Conservation (phyloP, 331 rosid genomes). For the Rosa hybrid region DNA sequence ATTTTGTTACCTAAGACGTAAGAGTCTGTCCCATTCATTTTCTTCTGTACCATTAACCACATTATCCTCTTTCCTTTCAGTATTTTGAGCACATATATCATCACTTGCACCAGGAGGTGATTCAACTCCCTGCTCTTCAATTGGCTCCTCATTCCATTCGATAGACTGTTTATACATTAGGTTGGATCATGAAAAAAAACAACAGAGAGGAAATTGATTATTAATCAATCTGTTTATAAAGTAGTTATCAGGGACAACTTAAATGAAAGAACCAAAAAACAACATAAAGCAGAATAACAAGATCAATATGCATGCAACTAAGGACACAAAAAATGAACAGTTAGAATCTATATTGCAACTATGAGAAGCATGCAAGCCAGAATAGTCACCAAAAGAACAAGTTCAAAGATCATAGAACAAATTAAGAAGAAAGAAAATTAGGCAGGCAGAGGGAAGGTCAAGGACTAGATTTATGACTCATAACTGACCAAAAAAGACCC, state of each 20-base stretch:
- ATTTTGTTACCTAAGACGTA: constrained; percentile 79
- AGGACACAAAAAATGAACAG: background rate
- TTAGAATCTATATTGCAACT: background rate
- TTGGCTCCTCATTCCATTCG: constrained; percentile 96
- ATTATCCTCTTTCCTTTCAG: constrained; percentile 83
- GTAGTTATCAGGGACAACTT: constrained; percentile 1
- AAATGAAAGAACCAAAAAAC: too few relatives aligned
- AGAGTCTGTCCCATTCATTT: constrained; percentile 95
- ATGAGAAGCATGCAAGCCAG: background rate
- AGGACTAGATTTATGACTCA: background rate
- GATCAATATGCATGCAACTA: constrained; percentile 4
- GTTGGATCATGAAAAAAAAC: constrained; percentile 19
- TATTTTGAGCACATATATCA: constrained; percentile 55
- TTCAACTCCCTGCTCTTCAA: constrained; percentile 87
- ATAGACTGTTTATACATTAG: constrained; percentile 53
- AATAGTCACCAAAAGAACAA: background rate
- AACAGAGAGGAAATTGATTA: constrained; percentile 8
- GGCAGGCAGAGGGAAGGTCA: background rate
- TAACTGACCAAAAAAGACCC: background rate
- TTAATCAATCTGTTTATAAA: background rate
- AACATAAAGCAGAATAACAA: constrained; percentile 10
- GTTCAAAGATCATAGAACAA: background rate
- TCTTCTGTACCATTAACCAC: constrained; percentile 61
- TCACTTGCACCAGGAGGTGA: constrained; percentile 64
- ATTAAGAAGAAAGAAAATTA: background rate